A percentile compares a stretch with the other conserved stretches of the same genome.
Conservation (phyloP, 371 early-diverging fungal species). For the Actinomucor elegans region DNA sequence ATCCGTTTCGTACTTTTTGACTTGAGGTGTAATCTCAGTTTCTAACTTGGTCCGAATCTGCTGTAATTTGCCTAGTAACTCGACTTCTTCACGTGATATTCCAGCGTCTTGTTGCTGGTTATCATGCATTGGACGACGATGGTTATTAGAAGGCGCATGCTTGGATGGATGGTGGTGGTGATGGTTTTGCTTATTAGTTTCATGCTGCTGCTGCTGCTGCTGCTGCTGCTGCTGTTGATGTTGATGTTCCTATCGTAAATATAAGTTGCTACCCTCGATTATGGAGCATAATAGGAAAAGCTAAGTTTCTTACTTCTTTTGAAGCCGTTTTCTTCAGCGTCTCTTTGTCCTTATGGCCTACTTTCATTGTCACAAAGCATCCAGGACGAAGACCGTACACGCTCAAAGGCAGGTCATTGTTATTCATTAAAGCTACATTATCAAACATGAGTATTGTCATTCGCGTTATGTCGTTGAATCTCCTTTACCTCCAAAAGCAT, state of each 20-base stretch:
- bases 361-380: constrained; percentile 7
- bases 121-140: not conserved
- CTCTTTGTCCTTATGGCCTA: not conserved
- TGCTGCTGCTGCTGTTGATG: not conserved
- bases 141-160: too few relatives aligned
- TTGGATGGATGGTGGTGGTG: too few relatives aligned
- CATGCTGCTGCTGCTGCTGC: not conserved
- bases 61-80: constrained; percentile 6
- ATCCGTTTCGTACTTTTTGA: constrained; percentile 17
- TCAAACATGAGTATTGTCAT: not conserved
- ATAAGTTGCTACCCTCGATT: too few relatives aligned
- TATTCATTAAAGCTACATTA: constrained; percentile 14
- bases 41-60: constrained; percentile 6
- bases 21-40: constrained; percentile 7
- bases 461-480: not conserved
- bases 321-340: constrained; percentile 2
- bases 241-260: too few relatives aligned
- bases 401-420: constrained; percentile 12
- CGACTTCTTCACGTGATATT: not conserved
- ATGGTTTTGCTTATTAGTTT: too few relatives aligned
- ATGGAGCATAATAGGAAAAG: not conserved
- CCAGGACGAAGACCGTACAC: constrained; percentile 15
- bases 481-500: constrained; percentile 41
- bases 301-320: not conserved
- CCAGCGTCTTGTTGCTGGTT: not conserved